Evolutionary conservation across 139 green algal genomes (phyloP), one percentile per base, ranked within the genome.

Genomic region (Trebouxia sp.): DNA sequence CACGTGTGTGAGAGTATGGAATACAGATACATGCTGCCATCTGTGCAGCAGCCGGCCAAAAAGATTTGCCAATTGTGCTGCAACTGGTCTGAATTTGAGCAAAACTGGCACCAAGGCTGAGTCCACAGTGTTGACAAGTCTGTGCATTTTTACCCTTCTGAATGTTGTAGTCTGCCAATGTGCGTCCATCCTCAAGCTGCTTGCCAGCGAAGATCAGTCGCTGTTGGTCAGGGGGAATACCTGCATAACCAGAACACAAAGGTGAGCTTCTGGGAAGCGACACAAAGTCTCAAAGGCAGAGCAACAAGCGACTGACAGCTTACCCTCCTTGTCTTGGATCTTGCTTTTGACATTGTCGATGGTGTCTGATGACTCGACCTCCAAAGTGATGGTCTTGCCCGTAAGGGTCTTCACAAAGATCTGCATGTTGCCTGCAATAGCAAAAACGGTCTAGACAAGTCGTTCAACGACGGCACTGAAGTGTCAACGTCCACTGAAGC

Each of bases 161-260:
- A 4, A 65, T 62, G 45, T 79, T 65, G 74, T 65, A 79, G 47
- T 65, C 74, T 11, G 95, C 93, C 76, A 98, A 90, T 22, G 95
- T 98, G 83, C 95, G 92, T 39, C 95, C 95, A 81, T 98, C 95
- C 89, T 98, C 95, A 81, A 98, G 92, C 93, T 98, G 95, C 92
- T 98, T 99, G 86, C 96, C 96, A 6, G 96, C 95, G 66, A 98
- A 99, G 83, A 99, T 99, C 79, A 99, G 91, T 72, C 96, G 92
- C 91, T 99, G 96, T 92, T 98, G 94, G 88, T 99, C 96, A 58
- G 94, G 95, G 35, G 96, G 96, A 79, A 99, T 97, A 65, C 94
- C 90, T 79, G 66, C 30, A 30, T 4, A 50, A n/a, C n/a, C n/a
- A n/a, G n/a, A n/a, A n/a, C n/a, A n/a, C n/a, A n/a, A n/a, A n/a